These are phyloP conservation scores for Craspedostauros australis DNA, from an alignment of 108 stramenopile genomes.

Conservation along the genomic window DNA sequence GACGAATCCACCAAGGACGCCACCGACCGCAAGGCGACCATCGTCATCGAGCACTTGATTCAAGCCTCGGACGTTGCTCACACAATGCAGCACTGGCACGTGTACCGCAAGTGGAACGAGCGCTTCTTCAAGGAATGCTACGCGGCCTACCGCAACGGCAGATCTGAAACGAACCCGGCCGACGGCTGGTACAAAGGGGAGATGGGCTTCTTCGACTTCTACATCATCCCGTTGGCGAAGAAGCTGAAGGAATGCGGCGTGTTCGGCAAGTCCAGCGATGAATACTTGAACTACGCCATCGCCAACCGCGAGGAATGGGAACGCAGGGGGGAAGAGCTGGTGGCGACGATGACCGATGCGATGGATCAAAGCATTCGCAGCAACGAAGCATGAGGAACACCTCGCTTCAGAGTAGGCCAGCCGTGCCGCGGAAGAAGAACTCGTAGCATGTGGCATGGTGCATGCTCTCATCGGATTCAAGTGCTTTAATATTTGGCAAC, in stretches of 20 bases:
- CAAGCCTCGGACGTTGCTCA: conserved; percentile 31
- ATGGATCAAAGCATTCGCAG: too few relatives aligned
- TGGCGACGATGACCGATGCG: neutral
- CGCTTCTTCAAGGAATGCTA: conserved; percentile 32
- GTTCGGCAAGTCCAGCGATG: conserved; percentile 5
- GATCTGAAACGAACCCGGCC: neutral
- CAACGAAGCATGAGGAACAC: too few relatives aligned
- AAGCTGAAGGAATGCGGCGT: conserved; percentile 9
- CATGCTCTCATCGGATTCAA: too few relatives aligned
- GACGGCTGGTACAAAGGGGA: conserved; percentile 1
- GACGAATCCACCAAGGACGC: neutral
- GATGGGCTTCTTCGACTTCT: conserved; percentile 3
- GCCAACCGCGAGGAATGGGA: conserved; percentile 2
- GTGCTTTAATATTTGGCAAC: too few relatives aligned
- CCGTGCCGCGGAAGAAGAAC: too few relatives aligned
- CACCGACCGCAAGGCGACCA: conserved; percentile 4
- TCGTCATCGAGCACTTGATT: conserved; percentile 36
- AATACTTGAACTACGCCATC: conserved; percentile 4
- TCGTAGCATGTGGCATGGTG: too few relatives aligned
- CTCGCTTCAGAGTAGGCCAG: too few relatives aligned
- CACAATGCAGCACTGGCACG: conserved; percentile 32
- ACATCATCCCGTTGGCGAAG: conserved; percentile 8
- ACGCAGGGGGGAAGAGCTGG: neutral
- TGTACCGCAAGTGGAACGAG: conserved; percentile 38
- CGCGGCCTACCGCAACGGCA: neutral